Conservation (phyloP, 176 grass and related monocot species). For the Neostapfia colusana region DNA sequence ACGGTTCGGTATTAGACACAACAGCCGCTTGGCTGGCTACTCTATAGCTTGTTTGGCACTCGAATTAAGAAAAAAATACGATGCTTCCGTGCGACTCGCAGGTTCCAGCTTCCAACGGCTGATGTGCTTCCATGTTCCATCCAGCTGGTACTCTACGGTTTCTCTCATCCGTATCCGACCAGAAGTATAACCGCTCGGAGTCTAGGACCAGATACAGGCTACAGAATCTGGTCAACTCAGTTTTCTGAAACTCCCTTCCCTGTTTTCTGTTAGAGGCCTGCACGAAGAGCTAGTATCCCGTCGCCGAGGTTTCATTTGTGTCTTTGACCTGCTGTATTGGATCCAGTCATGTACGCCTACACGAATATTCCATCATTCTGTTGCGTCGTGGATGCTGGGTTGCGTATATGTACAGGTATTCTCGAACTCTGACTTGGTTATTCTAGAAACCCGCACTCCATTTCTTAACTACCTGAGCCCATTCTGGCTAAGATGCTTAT, state of each 20-base stretch:
- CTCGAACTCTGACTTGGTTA: constrained; percentile 13
- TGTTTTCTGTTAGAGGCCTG: neutral
- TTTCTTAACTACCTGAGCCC: neutral
- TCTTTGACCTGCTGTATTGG: constrained; percentile 19
- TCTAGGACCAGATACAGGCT: neutral
- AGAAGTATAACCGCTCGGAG: neutral
- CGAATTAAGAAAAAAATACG: too few relatives aligned
- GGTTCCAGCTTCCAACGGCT: neutral
- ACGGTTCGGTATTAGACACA: neutral
- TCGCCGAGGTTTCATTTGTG: neutral
- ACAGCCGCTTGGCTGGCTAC: neutral
- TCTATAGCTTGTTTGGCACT: neutral
- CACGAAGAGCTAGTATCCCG: neutral
- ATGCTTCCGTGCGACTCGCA: neutral
- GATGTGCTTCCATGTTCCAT: neutral
- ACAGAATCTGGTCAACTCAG: constrained; percentile 8
- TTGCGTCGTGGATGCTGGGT: constrained; percentile 1
- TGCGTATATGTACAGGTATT: neutral
- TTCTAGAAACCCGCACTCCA: neutral
- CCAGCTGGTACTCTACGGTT: constrained; percentile 16
- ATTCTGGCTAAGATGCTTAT: neutral
- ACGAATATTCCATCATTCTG: neutral
- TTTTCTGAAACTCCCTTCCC: neutral
- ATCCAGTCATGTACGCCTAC: constrained; percentile 1
- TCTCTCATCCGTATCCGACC: neutral